Conservation (phyloP, 1,139 yeast genomes). For the Pichia sp. region DNA sequence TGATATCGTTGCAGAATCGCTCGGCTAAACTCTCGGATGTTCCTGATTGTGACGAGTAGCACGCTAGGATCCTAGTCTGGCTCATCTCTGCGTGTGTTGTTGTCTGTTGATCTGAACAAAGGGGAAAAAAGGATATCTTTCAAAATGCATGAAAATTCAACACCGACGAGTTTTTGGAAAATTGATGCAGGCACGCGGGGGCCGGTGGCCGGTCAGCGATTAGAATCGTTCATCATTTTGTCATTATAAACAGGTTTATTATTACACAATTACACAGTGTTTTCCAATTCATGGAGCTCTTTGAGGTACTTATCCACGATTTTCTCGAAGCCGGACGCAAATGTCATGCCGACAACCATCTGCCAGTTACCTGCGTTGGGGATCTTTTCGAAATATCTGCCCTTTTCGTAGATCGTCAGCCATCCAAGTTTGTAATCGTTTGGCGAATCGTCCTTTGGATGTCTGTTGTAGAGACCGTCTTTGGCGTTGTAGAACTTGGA, state of each 20-base stretch:
- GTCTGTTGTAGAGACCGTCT: conserved; percentile 51
- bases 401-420: conserved; percentile 58
- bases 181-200: too few relatives aligned
- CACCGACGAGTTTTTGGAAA: too few relatives aligned
- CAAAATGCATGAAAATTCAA: too few relatives aligned
- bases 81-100: too few relatives aligned
- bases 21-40: conserved; percentile 93
- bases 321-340: conserved; percentile 52
- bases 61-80: conserved; percentile 40
- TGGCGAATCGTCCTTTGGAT: conserved; percentile 59
- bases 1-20: conserved; percentile 44
- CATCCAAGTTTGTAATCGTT: conserved; percentile 61
- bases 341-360: conserved; percentile 49
- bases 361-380: conserved; percentile 50
- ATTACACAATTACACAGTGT: not conserved
- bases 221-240: too few relatives aligned
- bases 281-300: conserved; percentile 5
- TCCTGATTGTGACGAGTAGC: conserved; percentile 96
- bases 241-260: too few relatives aligned
- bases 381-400: conserved; percentile 22
- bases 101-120: too few relatives aligned
- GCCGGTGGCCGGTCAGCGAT: too few relatives aligned
- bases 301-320: conserved; percentile 27
- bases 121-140: too few relatives aligned
- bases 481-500: conserved; percentile 45